These are phyloP conservation scores for Ophiostoma sp. DNA, from an alignment of 2,329 filamentous ascomycete genomes.

Conservation along the genomic window DNA sequence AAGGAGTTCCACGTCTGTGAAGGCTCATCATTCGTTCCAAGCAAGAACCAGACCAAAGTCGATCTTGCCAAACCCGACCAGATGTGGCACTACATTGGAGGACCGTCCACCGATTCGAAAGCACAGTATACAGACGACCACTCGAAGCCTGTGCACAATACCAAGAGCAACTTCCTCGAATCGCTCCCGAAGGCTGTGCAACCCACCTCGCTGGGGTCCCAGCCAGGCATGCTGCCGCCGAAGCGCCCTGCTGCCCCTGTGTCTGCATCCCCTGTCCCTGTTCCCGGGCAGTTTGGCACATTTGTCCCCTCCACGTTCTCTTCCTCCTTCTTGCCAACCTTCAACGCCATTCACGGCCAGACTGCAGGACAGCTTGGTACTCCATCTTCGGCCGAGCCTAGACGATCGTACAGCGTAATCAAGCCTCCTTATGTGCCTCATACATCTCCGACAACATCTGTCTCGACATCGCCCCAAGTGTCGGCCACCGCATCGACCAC, in stretches of 20 bases:
- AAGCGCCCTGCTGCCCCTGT: slow-evolving; percentile 2
- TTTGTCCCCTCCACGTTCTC: background rate
- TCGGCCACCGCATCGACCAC: slow-evolving; percentile 15
- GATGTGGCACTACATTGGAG: slow-evolving; percentile 84
- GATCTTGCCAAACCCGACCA: slow-evolving; percentile 67
- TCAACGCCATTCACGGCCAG: slow-evolving; percentile 2
- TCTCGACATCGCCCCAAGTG: slow-evolving; percentile 6
- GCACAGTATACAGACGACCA: slow-evolving; percentile 85
- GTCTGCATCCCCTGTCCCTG: slow-evolving; percentile 27
- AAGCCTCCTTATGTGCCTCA: slow-evolving; percentile 29
- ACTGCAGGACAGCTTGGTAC: slow-evolving; percentile 17
- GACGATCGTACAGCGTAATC: slow-evolving; percentile 28
- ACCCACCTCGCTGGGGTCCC: slow-evolving; percentile 17
- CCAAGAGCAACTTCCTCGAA: slow-evolving; percentile 66
- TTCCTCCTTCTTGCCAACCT: background rate
- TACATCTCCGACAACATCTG: slow-evolving; percentile 22
- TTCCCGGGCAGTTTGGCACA: background rate
- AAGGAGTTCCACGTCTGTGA: slow-evolving; percentile 70
- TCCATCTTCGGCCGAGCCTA: slow-evolving; percentile 21
- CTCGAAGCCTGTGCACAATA: slow-evolving; percentile 53
- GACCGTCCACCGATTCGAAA: slow-evolving; percentile 80
- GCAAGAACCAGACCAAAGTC: slow-evolving; percentile 60
- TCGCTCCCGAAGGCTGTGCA: slow-evolving; percentile 49
- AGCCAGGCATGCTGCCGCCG: slow-evolving; percentile 20
- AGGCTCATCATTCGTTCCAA: slow-evolving; percentile 37